Conservation (phyloP, 352 stramenopile genomes). For the Phytophthora cryptogea region DNA sequence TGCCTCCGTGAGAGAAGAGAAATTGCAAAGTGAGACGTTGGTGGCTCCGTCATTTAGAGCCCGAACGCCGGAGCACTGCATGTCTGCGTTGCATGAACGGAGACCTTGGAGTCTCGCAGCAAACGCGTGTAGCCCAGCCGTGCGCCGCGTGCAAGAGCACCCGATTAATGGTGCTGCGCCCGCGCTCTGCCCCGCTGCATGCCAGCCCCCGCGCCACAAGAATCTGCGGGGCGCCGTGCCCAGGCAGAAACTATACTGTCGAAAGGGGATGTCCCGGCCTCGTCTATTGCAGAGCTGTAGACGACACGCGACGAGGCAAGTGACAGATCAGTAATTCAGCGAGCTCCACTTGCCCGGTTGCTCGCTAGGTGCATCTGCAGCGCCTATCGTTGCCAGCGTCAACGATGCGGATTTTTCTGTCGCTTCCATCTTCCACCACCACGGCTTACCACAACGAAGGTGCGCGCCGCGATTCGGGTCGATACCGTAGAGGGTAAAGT, state of each 20-base stretch:
- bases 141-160: conserved; percentile 5
- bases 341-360: background rate
- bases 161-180: background rate
- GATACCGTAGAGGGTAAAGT: background rate
- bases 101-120: conserved; percentile 15
- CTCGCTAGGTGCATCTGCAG: background rate
- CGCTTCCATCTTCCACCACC: background rate
- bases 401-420: background rate
- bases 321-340: background rate
- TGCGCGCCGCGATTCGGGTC: too few species aligned
- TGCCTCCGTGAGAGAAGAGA: conserved; percentile 21
- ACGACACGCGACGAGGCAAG: conserved; percentile 24
- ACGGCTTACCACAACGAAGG: too few species aligned
- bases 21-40: conserved; percentile 33
- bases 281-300: conserved; percentile 20
- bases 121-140: conserved; percentile 9
- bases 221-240: conserved; percentile 6
- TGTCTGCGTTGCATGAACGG: conserved; percentile 20
- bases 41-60: conserved; percentile 3
- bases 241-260: conserved; percentile 10
- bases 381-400: background rate
- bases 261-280: conserved; percentile 6
- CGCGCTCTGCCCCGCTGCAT: conserved; percentile 13
- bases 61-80: conserved; percentile 8
- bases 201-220: conserved; percentile 13